These are phyloP conservation scores for Candida anutae DNA, from an alignment of 1,139 yeast species.

Conservation along the genomic window DNA sequence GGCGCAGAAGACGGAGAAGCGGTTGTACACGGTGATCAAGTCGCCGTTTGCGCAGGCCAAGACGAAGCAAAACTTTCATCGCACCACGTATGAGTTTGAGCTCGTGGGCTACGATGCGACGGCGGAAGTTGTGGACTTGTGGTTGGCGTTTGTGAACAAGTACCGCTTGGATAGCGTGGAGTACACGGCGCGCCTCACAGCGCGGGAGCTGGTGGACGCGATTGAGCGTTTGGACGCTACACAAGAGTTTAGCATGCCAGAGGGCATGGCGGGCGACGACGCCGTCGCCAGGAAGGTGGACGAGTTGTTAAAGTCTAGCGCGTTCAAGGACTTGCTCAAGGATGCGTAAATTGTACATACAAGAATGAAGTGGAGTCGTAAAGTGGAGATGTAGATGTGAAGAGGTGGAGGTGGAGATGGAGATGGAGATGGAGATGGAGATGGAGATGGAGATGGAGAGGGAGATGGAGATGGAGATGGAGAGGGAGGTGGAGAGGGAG, in stretches of 20 bases:
- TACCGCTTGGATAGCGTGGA: slow-evolving; percentile 79
- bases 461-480: not conserved
- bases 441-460: not conserved
- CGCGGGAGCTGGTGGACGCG: slow-evolving; percentile 47
- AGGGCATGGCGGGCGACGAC: slow-evolving; percentile 37
- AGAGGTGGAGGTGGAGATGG: no score
- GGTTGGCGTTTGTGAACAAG: slow-evolving; percentile 74
- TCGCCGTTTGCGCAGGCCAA: slow-evolving; percentile 95
- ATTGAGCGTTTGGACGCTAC: slow-evolving; percentile 22
- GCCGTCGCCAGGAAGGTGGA: slow-evolving; percentile 67
- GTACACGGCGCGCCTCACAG: slow-evolving; percentile 63
- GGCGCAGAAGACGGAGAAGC: slow-evolving; percentile 60
- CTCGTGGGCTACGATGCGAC: slow-evolving; percentile 78
- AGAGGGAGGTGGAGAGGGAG: not conserved
- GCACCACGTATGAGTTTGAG: slow-evolving; percentile 72
- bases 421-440: no score
- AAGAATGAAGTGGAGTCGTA: not conserved
- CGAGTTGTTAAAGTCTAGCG: slow-evolving; percentile 51
- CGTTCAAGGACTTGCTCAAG: slow-evolving; percentile 37
- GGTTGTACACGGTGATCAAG: slow-evolving; percentile 85
- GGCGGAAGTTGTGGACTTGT: slow-evolving; percentile 75
- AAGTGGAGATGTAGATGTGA: no score
- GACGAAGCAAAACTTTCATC: slow-evolving; percentile 88
- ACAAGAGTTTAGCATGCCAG: slow-evolving; percentile 25
- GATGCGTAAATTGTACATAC: slow-evolving; percentile 12